Percentiles rank a stretch among this genome's conserved stretches.
Conservation (phyloP, 73 alveolate species). For the Paramecium tetraurelia region DNA sequence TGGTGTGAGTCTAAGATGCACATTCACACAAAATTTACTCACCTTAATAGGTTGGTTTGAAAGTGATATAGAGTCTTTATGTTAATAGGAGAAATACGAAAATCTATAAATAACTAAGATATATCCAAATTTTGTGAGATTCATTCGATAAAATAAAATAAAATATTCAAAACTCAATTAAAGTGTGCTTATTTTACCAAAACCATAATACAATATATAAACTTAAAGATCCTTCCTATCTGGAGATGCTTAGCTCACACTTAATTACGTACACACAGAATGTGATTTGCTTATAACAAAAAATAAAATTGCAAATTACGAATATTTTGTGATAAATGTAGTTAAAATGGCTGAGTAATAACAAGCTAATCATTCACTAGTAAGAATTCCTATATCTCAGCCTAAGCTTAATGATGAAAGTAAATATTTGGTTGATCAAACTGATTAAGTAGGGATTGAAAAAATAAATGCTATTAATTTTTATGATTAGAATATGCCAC, state of each 20-base stretch:
- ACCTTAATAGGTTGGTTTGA: neutral
- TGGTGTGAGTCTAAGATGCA: neutral
- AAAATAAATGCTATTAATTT: neutral
- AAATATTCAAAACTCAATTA: neutral
- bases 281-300: neutral
- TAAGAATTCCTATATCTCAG: neutral
- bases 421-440: neutral
- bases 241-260: neutral
- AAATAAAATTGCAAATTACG: neutral
- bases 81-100: neutral
- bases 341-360: neutral
- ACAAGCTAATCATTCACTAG: neutral
- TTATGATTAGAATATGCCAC: neutral
- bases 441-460: neutral
- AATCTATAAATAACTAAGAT: neutral
- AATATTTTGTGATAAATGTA: neutral
- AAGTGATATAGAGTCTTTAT: neutral
- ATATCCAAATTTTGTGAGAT: neutral
- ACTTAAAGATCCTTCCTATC: neutral
- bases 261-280: neutral
- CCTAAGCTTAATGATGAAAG: neutral
- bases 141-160: neutral
- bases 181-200: neutral
- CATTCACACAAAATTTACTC: neutral
- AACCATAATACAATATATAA: neutral